Conservation (phyloP, 495 filamentous ascomycete species). For the Pseudomonodictys pantanalensis region DNA sequence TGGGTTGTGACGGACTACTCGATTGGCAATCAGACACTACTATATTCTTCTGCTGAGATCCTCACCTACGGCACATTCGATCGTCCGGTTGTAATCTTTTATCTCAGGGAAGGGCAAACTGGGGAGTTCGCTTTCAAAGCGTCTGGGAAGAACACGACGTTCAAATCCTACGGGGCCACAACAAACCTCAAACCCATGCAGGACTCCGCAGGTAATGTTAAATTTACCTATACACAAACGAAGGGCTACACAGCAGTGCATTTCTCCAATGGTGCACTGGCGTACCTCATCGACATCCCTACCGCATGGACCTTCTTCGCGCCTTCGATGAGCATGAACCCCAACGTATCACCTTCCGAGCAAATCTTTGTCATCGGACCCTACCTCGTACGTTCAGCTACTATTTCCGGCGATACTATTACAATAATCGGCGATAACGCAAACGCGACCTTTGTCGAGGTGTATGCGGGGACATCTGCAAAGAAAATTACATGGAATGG, state of each 20-base stretch:
- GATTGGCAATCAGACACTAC: constrained; percentile 50
- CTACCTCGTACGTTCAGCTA: constrained; percentile 16
- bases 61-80: constrained; percentile 52
- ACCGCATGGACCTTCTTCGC: constrained; percentile 57
- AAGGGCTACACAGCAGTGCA: constrained; percentile 50
- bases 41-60: constrained; percentile 61
- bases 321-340: constrained; percentile 51
- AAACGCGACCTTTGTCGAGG: constrained; percentile 25
- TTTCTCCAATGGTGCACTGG: constrained; percentile 45
- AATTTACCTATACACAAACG: constrained; percentile 49
- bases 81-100: constrained; percentile 50
- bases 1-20: constrained; percentile 58
- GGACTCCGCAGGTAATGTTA: background rate
- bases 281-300: constrained; percentile 51
- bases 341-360: constrained; percentile 37
- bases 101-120: constrained; percentile 52
- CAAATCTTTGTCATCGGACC: constrained; percentile 25
- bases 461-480: constrained; percentile 10
- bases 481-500: constrained; percentile 27
- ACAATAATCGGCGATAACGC: constrained; percentile 25
- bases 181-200: background rate
- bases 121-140: constrained; percentile 56
- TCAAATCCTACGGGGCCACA: constrained; percentile 6
- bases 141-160: constrained; percentile 28
- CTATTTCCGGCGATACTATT: background rate